Conservation (phyloP, 352 stramenopile genomes). For the Phytophthora hibernalis region DNA sequence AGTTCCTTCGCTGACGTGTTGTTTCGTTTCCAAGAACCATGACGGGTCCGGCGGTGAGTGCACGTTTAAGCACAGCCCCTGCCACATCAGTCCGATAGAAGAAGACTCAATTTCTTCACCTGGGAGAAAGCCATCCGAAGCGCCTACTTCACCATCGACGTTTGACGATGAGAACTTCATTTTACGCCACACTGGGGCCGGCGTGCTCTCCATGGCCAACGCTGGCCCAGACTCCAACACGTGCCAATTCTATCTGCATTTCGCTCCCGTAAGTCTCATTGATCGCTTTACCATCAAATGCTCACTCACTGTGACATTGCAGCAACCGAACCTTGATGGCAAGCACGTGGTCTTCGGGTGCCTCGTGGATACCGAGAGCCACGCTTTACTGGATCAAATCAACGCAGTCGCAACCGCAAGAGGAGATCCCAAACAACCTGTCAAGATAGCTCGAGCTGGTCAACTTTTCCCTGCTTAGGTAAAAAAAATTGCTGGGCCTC, state of each 20-base stretch:
- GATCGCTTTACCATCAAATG: not conserved
- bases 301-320: not conserved
- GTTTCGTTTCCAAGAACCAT: constrained; percentile 57
- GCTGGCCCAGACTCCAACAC: constrained; percentile 95
- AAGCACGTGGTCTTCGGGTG: constrained; percentile 86
- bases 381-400: constrained; percentile 53
- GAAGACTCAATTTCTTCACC: constrained; percentile 13
- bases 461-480: constrained; percentile 51
- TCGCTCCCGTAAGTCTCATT: constrained; percentile 42
- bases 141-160: constrained; percentile 15
- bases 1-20: not conserved
- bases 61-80: constrained; percentile 75
- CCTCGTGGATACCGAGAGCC: constrained; percentile 59
- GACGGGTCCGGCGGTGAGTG: constrained; percentile 84
- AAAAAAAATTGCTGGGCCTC: not conserved
- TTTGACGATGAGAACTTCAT: constrained; percentile 97
- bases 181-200: constrained; percentile 85
- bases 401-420: constrained; percentile 54
- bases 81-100: constrained; percentile 3
- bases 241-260: constrained; percentile 96
- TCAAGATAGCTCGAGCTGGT: constrained; percentile 54
- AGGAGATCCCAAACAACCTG: constrained; percentile 54
- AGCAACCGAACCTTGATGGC: constrained; percentile 68
- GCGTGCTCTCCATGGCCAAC: constrained; percentile 96
- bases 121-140: constrained; percentile 13